phyloP scores from a whole-genome alignment of 495 filamentous ascomycete genomes.

The Penicillium crystallinum region DNA sequence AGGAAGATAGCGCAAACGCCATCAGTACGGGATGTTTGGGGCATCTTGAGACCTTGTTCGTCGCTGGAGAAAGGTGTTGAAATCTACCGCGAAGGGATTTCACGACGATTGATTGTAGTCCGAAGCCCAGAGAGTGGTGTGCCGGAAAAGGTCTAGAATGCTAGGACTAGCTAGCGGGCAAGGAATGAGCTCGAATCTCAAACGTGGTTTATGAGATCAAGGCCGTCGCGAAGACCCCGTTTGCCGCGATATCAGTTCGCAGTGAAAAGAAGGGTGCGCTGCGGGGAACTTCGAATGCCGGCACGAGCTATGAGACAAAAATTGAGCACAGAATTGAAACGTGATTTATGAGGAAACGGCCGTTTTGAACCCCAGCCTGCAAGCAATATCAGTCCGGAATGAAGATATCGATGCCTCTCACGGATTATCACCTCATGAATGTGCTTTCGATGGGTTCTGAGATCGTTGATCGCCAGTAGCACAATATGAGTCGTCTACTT shows the following conservation, averaged over 20 bases:
- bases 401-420: neutral
- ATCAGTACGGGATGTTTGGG: conserved; percentile 25
- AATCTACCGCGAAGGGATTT: neutral
- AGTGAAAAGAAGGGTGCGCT: no score
- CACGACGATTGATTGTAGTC: neutral
- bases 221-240: no score
- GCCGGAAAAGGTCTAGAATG: no score
- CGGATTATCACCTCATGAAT: neutral
- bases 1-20: conserved; percentile 75
- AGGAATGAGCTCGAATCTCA: no score
- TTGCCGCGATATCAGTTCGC: no score
- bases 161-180: no score
- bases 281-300: no score
- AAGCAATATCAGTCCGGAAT: neutral
- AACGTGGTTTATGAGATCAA: no score
- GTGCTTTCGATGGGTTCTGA: neutral
- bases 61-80: neutral
- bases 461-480: neutral
- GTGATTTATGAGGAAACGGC: neutral
- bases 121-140: neutral
- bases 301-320: no score
- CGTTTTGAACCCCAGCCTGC: neutral
- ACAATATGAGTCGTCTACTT: neutral
- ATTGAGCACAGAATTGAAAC: neutral
- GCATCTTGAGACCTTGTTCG: conserved; percentile 18